These are phyloP conservation scores for Ajuga chamaepitys DNA, from an alignment of 257 asterid genomes.

Conservation along the genomic window DNA sequence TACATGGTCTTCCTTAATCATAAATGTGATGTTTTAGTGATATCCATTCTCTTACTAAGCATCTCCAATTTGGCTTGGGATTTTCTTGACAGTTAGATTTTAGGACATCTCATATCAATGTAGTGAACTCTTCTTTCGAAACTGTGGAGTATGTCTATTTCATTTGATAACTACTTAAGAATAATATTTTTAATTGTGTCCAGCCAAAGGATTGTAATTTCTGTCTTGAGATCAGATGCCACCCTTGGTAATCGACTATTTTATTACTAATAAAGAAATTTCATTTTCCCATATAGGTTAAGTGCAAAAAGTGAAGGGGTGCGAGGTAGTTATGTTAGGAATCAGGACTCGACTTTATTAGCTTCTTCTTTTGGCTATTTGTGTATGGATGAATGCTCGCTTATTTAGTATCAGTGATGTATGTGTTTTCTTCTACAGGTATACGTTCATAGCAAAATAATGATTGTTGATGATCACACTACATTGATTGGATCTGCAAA, in stretches of 20 bases:
- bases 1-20: conserved; percentile 7
- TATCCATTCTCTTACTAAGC: not conserved
- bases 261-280: not conserved
- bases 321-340: not conserved
- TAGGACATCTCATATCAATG: not conserved
- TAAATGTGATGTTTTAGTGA: not conserved
- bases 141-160: not conserved
- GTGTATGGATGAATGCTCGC: not conserved
- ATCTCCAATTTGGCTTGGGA: not conserved
- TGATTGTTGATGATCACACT: conserved; percentile 77
- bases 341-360: not conserved
- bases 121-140: too few relatives aligned
- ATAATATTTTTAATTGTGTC: not conserved
- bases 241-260: not conserved
- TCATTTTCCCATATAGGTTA: not conserved
- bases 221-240: not conserved
- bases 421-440: conserved; percentile 33
- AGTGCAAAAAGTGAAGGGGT: not conserved
- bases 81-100: not conserved
- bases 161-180: conserved; percentile 5
- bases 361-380: not conserved
- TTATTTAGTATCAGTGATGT: not conserved
- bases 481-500: conserved; percentile 88
- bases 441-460: conserved; percentile 97
- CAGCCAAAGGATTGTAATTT: not conserved